Conservation (phyloP, 2,329 filamentous ascomycete species). For the Chaetothyriales sp. region DNA sequence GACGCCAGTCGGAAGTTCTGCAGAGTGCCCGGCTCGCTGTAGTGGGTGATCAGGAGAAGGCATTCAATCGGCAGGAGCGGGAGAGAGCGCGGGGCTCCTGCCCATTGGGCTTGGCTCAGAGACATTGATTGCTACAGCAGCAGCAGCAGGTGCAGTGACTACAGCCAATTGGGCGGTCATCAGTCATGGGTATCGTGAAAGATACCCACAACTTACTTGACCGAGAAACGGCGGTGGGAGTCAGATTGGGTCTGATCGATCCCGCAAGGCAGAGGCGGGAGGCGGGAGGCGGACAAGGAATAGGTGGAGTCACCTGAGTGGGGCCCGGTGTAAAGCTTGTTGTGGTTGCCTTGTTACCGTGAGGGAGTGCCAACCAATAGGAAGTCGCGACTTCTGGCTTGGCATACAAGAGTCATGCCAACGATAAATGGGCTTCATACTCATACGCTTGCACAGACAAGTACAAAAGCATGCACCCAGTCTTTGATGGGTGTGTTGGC, state of each 20-base stretch:
- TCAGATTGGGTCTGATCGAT: background rate
- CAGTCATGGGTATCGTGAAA: background rate
- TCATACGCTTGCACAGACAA: too few relatives aligned
- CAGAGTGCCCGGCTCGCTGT: constrained; percentile 7
- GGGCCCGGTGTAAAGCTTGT: background rate
- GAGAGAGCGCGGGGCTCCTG: background rate
- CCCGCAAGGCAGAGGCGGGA: background rate
- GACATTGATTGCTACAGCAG: background rate
- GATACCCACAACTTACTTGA: background rate
- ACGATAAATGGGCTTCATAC: too few relatives aligned
- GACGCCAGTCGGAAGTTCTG: constrained; percentile 12
- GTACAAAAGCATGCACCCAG: background rate
- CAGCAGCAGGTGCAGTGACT: background rate
- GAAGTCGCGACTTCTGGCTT: background rate
- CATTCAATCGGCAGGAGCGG: constrained; percentile 13
- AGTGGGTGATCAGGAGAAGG: constrained; percentile 10
- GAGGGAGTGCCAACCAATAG: background rate
- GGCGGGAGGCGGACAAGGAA: too few relatives aligned
- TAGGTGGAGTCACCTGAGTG: background rate
- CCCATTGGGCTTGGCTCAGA: background rate
- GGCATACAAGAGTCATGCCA: too few relatives aligned
- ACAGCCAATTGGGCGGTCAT: background rate
- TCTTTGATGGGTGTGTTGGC: background rate
- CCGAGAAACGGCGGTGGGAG: background rate
- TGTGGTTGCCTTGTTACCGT: background rate